Conservation (phyloP, 1,284 basidiomycete genomes). For the Trametes pubescens region DNA sequence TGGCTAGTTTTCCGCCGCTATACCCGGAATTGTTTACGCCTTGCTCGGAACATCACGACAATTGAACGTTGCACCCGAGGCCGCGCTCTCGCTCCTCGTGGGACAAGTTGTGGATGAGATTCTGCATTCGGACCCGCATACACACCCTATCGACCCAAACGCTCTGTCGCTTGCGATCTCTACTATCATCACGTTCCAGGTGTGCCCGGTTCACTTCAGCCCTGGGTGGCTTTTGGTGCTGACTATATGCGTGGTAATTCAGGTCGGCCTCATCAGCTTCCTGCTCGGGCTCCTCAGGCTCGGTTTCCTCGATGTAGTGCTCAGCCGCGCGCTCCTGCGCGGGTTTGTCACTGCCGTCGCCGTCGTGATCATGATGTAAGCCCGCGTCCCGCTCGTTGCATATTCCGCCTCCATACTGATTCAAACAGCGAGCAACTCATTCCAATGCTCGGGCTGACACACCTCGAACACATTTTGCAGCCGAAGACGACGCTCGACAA, state of each 20-base stretch:
- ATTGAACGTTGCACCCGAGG: constrained; percentile 90
- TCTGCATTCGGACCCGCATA: constrained; percentile 67
- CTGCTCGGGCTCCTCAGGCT: constrained; percentile 88
- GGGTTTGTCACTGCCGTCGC: constrained; percentile 89
- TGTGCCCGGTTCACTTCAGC: constrained; percentile 40
- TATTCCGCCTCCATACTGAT: constrained; percentile 9
- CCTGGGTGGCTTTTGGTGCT: background rate
- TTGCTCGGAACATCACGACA: constrained; percentile 87
- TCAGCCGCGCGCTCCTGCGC: constrained; percentile 87
- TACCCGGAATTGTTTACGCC: constrained; percentile 86
- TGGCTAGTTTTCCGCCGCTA: constrained; percentile 74
- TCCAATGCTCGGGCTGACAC: constrained; percentile 80
- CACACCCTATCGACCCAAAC: constrained; percentile 58
- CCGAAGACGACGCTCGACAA: constrained; percentile 80
- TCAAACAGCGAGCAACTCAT: constrained; percentile 76
- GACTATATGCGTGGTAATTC: background rate
- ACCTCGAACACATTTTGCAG: constrained; percentile 61
- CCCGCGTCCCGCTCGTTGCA: constrained; percentile 34
- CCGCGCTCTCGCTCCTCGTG: constrained; percentile 87
- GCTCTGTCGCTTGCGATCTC: constrained; percentile 69
- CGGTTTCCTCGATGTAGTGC: constrained; percentile 94
- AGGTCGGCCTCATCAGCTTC: constrained; percentile 91
- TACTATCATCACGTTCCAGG: constrained; percentile 86
- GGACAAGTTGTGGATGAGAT: constrained; percentile 85
- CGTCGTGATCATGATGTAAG: constrained; percentile 74